Evolutionary conservation across 768 basidiomycete genomes (phyloP), one percentile per base, ranked within the genome.

Genomic region (Boletus pseudopeckii): DNA sequence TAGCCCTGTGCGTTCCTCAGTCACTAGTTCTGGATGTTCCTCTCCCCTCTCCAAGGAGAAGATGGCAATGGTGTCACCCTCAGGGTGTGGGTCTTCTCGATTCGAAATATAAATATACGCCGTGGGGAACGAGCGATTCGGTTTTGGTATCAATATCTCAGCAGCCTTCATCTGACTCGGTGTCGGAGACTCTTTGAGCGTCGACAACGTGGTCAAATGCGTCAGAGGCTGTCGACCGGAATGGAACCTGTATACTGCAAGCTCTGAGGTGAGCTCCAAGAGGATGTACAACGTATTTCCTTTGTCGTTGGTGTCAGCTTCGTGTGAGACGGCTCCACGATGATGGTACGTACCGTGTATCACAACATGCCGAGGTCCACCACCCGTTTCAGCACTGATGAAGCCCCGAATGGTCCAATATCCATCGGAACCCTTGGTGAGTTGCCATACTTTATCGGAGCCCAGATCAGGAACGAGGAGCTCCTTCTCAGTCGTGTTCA

Each of bases 401-500:
- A 74, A 72, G 6, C 78, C 82, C n/a, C 64, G 64, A 45, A 81
- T 61, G 18, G 69, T 65, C 82, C 89, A 85, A 30, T 62, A 65
- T 2, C 77, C 81, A 18, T 70, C 68, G 33, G 51, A 33, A 9
- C 62, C 67, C 64, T 80, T 77, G 58, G 70, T 72, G 54, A 86
- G 73, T 51, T 80, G 73, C 71, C 80, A 83, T 15, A 90, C 78
- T 48, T 76, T 76, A 65, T 93, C 92, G 3, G 80, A 76, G 5
- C 91, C 91, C 7, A 94, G 74, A 67, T 93, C 90, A 1, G 88
- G 83, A 1, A 90, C 76, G 41, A 91, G 76, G 13, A 92, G 70
- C 57, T 89, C 86, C 26, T 74, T 63, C 45, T 76, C 73, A 17
- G 73, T 68, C 30, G 76, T 68, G 38, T 80, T 77, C 14, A 83